Base-by-base conservation (phyloP, 805 yeast genomes). In the Saturnispora quitensis region DNA sequence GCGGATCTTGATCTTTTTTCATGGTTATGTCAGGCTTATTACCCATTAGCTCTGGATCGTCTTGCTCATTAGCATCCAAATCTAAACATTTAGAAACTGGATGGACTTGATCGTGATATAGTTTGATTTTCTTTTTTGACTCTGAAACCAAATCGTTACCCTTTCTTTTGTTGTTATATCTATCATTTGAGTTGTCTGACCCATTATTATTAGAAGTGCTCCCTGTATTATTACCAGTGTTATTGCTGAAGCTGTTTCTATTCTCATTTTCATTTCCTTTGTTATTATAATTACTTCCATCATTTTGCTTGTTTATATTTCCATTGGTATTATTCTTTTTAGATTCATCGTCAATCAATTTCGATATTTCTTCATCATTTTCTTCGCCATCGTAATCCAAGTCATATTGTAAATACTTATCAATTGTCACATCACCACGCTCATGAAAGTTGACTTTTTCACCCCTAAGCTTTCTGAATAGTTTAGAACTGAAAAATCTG, bases 11-110 rank as follows among this genome's bases (percentile, higher is more conserved):
- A 40, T 77, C 78, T 40, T 74, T 75, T 51, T 76, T 74, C 98
- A 91, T 91, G 6, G 97, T 91, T 50, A 87, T 72, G 68, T 91
- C 97, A 0, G 97, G 96, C 20, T 74, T 73, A 62, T 88, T 87
- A 0, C 97, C 97, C 47, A 77, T 67, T 56, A 73, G 77, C 47
- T 82, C 82, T 0, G 95, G 77, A 62, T 86, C 86, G 62, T 91
- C 95, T 46, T 84, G 86, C 51, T 76, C 78, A 63, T 93, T 93
- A 3, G 89, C 97, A 48, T 74, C 78, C 17, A 93, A 66, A 63
- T 93, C 96, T 34, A 90, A 76, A 47, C 82, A 81, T 62, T 84
- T 82, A 47, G 81, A 82, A 3, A 87, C 85, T 15, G 71, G 73
- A 45, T 73, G 75, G 22, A 68, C 66, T 15, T 54, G 71, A 49